Conservation (phyloP, 2,329 filamentous ascomycete genomes). For the Cordyceps cicadae region DNA sequence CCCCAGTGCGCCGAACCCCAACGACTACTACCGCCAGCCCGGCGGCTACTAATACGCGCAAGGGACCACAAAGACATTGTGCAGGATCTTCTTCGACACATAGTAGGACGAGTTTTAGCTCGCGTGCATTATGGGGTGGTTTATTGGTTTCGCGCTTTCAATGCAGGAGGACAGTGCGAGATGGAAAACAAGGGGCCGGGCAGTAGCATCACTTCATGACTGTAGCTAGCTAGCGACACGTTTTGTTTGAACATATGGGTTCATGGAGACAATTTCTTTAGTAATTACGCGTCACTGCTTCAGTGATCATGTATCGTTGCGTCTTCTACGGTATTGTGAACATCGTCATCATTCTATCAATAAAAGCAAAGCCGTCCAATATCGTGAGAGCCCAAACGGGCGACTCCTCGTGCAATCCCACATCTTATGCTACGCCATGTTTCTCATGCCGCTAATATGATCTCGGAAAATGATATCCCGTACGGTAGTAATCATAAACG, state of each 20-base stretch:
- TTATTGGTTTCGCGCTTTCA: not conserved
- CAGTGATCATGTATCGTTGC: not conserved
- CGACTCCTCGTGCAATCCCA: not conserved
- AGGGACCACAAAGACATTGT: not conserved
- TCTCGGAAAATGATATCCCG: not conserved
- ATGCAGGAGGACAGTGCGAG: not conserved
- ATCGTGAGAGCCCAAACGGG: not conserved
- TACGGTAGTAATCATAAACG: not conserved
- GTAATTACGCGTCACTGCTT: not conserved
- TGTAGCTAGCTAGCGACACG: constrained; percentile 8
- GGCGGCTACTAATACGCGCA: constrained; percentile 24
- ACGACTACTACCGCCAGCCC: constrained; percentile 48
- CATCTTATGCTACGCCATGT: not conserved
- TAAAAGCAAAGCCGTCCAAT: not conserved
- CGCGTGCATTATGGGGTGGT: not conserved
- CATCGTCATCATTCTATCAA: not conserved
- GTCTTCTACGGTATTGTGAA: not conserved
- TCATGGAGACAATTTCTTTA: not conserved
- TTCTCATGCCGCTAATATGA: not conserved
- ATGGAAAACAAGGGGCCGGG: not conserved
- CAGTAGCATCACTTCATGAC: not conserved
- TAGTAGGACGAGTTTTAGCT: not conserved
- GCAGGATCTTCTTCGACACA: not conserved
- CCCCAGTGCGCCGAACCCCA: constrained; percentile 43
- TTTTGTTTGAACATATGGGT: not conserved